Percentiles rank a stretch among this genome's conserved stretches.
These are phyloP conservation scores for Saprolegnia diclina DNA, from an alignment of 352 stramenopile species.

Conservation along the genomic window DNA sequence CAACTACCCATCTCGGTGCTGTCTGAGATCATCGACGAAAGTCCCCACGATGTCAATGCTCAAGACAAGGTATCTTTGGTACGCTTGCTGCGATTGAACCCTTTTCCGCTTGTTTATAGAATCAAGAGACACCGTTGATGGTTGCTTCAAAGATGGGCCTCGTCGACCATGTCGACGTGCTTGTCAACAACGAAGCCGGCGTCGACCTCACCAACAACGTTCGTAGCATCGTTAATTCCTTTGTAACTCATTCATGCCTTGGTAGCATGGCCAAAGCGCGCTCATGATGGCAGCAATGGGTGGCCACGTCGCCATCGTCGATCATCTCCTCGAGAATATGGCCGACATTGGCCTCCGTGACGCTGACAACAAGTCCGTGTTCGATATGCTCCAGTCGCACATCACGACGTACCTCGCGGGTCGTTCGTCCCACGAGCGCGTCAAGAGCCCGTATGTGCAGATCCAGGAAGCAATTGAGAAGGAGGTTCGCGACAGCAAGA, in stretches of 20 bases:
- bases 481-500: background rate
- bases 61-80: slow-evolving; percentile 13
- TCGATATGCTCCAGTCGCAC: background rate
- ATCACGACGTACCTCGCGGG: background rate
- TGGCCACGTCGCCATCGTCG: slow-evolving; percentile 17
- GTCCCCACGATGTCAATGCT: slow-evolving; percentile 6
- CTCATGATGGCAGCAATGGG: slow-evolving; percentile 14
- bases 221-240: background rate
- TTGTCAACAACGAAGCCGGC: background rate
- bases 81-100: no score
- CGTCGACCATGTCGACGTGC: background rate
- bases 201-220: slow-evolving; percentile 11
- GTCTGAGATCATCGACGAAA: background rate
- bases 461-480: background rate
- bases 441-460: background rate
- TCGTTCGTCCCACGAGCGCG: background rate
- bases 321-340: slow-evolving; percentile 3
- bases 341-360: slow-evolving; percentile 7
- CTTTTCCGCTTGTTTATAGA: no score
- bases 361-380: background rate
- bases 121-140: slow-evolving; percentile 4
- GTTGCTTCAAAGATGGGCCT: slow-evolving; percentile 7
- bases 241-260: background rate
- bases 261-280: background rate
- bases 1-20: background rate